phyloP scores from a whole-genome alignment of 108 stramenopile species.

The Chaetoceros muelleri region DNA sequence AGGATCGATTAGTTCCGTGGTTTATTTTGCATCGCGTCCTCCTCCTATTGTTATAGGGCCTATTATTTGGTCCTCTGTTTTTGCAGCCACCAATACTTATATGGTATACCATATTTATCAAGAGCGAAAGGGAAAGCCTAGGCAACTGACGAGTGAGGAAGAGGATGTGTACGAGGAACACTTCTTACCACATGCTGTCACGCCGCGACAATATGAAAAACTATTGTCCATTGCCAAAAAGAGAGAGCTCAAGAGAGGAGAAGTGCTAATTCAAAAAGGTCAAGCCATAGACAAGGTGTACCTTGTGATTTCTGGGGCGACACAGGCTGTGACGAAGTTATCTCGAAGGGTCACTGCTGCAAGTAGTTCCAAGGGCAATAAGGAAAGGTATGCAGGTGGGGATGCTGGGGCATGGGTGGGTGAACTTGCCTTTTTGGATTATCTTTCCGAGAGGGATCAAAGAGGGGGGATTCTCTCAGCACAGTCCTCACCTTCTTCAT shows the following conservation, averaged over 20 bases:
- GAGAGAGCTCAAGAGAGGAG: slow-evolving; percentile 24
- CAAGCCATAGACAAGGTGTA: slow-evolving; percentile 38
- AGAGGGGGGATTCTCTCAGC: not conserved
- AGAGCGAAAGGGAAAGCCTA: slow-evolving; percentile 49
- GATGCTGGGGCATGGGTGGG: slow-evolving; percentile 79
- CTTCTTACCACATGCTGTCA: slow-evolving; percentile 68
- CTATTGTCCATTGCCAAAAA: slow-evolving; percentile 21
- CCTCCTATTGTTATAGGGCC: slow-evolving; percentile 26
- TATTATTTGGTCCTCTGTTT: slow-evolving; percentile 42
- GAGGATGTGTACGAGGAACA: slow-evolving; percentile 52
- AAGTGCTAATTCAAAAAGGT: slow-evolving; percentile 37
- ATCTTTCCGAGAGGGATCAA: slow-evolving; percentile 30
- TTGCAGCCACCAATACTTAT: slow-evolving; percentile 54
- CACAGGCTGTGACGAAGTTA: slow-evolving; percentile 50
- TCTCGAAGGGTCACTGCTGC: slow-evolving; percentile 37
- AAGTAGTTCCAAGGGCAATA: slow-evolving; percentile 28
- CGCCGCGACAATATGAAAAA: slow-evolving; percentile 74
- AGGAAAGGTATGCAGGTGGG: slow-evolving; percentile 32
- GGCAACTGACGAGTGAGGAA: slow-evolving; percentile 29
- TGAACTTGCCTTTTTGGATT: slow-evolving; percentile 71
- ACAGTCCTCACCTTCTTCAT: no score
- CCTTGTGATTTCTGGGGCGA: slow-evolving; percentile 50
- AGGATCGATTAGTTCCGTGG: slow-evolving; percentile 34
- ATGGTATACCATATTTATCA: slow-evolving; percentile 50
- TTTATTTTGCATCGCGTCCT: slow-evolving; percentile 21